A percentile compares a stretch with the other conserved stretches of the same genome.
These are phyloP conservation scores for Magnusiomyces suaveolens DNA, from an alignment of 1,139 yeast species.

Conservation along the genomic window DNA sequence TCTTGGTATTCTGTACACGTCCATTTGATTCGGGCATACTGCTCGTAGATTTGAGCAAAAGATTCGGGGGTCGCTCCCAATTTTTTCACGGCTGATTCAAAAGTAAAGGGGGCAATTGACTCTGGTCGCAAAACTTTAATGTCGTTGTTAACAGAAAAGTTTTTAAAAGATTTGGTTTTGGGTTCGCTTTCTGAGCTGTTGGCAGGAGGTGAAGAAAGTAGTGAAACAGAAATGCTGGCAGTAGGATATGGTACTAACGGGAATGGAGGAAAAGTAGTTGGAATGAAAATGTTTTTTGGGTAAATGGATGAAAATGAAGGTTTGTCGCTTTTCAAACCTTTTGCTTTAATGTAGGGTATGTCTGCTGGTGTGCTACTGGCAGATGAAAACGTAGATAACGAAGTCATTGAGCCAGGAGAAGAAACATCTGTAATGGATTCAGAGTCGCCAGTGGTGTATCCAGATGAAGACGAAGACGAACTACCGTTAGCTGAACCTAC, in stretches of 20 bases:
- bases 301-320: too few relatives aligned
- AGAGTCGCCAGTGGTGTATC: not conserved
- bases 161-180: too few relatives aligned
- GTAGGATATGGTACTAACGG: not conserved
- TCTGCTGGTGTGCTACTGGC: not conserved
- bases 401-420: not conserved
- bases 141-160: not conserved
- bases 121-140: not conserved
- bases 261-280: not conserved
- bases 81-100: not conserved
- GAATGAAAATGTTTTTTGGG: not conserved
- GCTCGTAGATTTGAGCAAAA: not conserved
- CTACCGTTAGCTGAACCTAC: too few relatives aligned
- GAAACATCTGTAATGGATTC: not conserved
- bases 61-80: not conserved
- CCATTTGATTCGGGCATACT: constrained; percentile 3
- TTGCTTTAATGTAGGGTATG: too few relatives aligned
- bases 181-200: too few relatives aligned
- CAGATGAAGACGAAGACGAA: too few relatives aligned
- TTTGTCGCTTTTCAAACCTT: too few relatives aligned
- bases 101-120: not conserved
- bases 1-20: not conserved
- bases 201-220: not conserved
- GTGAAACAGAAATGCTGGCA: not conserved
- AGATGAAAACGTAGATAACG: not conserved